These are phyloP conservation scores for Xylaria sp. DNA, from an alignment of 2,329 filamentous ascomycete species.

Conservation along the genomic window DNA sequence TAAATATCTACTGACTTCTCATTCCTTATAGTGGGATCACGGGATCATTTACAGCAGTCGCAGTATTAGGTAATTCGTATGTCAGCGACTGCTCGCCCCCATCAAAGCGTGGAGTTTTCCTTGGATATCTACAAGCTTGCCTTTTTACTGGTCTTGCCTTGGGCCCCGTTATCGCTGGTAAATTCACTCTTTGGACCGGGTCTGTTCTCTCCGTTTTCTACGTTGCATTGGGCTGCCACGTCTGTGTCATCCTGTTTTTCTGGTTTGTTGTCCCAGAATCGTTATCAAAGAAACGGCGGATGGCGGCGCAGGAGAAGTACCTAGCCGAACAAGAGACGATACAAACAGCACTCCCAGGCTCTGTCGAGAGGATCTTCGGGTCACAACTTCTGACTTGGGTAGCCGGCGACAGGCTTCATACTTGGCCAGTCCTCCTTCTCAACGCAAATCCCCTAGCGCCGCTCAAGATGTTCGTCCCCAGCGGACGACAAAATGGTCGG, in stretches of 20 bases:
- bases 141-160: slow-evolving; percentile 90
- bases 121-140: slow-evolving; percentile 90
- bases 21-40: slow-evolving; percentile 67
- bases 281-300: slow-evolving; percentile 77
- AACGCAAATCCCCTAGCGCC: slow-evolving; percentile 78
- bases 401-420: slow-evolving; percentile 41
- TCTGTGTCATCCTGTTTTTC: slow-evolving; percentile 78
- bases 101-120: slow-evolving; percentile 80
- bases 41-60: slow-evolving; percentile 88
- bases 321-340: slow-evolving; percentile 55
- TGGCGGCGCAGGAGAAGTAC: slow-evolving; percentile 76
- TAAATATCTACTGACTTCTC: slow-evolving; percentile 9
- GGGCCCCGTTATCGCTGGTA: slow-evolving; percentile 84
- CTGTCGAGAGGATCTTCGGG: slow-evolving; percentile 37
- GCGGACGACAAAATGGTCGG: slow-evolving; percentile 68
- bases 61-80: slow-evolving; percentile 83
- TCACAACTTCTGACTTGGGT: slow-evolving; percentile 40
- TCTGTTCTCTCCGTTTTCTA: slow-evolving; percentile 87
- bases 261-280: slow-evolving; percentile 84
- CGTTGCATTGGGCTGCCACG: slow-evolving; percentile 76
- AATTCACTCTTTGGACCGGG: slow-evolving; percentile 80
- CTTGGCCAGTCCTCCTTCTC: slow-evolving; percentile 52
- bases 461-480: slow-evolving; percentile 81
- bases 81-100: slow-evolving; percentile 88
- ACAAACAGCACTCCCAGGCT: slow-evolving; percentile 40